Base-by-base conservation (phyloP, 768 basidiomycete species). In the Trametes villosa region DNA sequence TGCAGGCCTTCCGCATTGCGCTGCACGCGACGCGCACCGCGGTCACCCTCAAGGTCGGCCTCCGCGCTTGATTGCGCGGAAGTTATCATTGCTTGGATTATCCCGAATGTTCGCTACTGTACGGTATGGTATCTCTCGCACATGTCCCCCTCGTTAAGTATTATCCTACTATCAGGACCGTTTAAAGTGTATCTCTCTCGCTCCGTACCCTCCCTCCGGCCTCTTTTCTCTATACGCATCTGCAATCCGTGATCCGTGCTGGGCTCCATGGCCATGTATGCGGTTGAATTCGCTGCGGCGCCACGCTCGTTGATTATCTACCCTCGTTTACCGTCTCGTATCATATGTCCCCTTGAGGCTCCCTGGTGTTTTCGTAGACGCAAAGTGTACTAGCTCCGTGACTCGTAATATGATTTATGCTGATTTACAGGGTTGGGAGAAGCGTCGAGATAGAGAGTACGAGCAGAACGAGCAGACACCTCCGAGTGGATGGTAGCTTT, bases 1-100 rank as follows among this genome's bases (percentile, higher is more conserved):
- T 70, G n/a, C 75, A 71, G 22, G 63, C 68, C 44, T 62, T 72
- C 56, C 63, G 65, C 12, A 64, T 70, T n/a, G 71, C 67, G 15
- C 67, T 70, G 38, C 67, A 68, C 33, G 65, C 70, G n/a, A 63
- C 65, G n/a, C 60, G 57, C 53, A 57, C 70, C 6, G 61, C 67
- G 12, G 65, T 69, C 18, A 62, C 63, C 13, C 40, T 69, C 53
- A 69, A 68, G 46, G 70, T 66, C 34, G 67, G 65, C 31, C 60
- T 70, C 22, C 65, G 59, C 18, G 65, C 54, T 68, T 49, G 64
- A 41, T 36, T 50, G 18, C 53, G n/a, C 53, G 42, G 24, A 2
- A 26, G n/a, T 42, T 17, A 15, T 15, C n/a, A 3, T 12, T 33
- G 47, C 38, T 57, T 38, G 56, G 56, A 49, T 57, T 17, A 17